phyloP scores from a whole-genome alignment of 805 yeast genomes.

The Wickerhamomyces mucosus region DNA sequence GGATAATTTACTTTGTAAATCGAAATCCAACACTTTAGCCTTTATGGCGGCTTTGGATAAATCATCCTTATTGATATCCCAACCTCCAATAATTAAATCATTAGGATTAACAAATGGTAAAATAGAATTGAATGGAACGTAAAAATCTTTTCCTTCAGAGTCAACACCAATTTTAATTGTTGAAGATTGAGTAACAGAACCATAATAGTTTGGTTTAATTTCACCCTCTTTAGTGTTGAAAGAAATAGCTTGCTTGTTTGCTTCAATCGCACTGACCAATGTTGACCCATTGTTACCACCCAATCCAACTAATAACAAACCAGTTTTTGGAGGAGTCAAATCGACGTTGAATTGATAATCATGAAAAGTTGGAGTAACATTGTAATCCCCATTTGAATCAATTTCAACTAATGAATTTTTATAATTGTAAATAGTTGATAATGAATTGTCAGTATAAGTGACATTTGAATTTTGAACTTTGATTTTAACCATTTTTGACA shows the following conservation, averaged over 20 bases:
- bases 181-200: conserved; percentile 90
- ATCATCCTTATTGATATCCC: conserved; percentile 80
- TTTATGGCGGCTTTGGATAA: conserved; percentile 74
- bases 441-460: conserved; percentile 32
- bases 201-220: conserved; percentile 69
- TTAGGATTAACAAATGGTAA: conserved; percentile 87
- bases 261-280: conserved; percentile 72
- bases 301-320: conserved; percentile 84
- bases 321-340: conserved; percentile 72
- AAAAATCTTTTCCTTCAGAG: conserved; percentile 68
- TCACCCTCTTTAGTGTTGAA: conserved; percentile 80
- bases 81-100: conserved; percentile 83
- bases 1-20: conserved; percentile 67
- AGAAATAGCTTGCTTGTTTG: conserved; percentile 69
- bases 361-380: conserved; percentile 61
- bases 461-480: conserved; percentile 47
- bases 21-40: conserved; percentile 79
- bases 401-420: conserved; percentile 63
- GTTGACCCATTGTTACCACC: conserved; percentile 98
- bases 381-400: conserved; percentile 32
- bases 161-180: conserved; percentile 88
- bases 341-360: conserved; percentile 85
- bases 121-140: conserved; percentile 84
- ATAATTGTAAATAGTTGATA: conserved; percentile 50
- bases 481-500: conserved; percentile 21